A percentile compares a stretch with the other conserved stretches of the same genome.
These are phyloP conservation scores for Trichosanthes truncata DNA, from an alignment of 306 rosid genomes.

Conservation along the genomic window DNA sequence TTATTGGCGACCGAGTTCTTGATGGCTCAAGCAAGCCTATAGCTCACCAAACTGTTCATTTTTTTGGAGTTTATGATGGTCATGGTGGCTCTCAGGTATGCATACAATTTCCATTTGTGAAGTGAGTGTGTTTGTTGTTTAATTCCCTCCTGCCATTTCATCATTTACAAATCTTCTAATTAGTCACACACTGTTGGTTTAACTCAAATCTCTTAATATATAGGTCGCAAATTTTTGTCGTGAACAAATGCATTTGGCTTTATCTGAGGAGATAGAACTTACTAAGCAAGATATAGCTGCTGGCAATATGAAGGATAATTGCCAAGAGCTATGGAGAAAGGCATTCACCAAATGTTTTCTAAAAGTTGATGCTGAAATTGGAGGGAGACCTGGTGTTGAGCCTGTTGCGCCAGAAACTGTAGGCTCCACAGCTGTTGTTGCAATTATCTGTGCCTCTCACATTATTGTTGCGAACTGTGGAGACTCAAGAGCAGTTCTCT, in stretches of 20 bases:
- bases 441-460: slow-evolving; percentile 71
- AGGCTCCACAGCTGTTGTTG: slow-evolving; percentile 85
- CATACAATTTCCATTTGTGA: background rate
- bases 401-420: slow-evolving; percentile 86
- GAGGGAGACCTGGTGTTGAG: slow-evolving; percentile 49
- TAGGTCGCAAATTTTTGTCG: slow-evolving; percentile 86
- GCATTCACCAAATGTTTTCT: slow-evolving; percentile 59
- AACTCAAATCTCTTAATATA: background rate
- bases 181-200: background rate
- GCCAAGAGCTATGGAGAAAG: slow-evolving; percentile 71
- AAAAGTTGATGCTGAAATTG: slow-evolving; percentile 78
- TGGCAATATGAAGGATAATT: slow-evolving; percentile 31
- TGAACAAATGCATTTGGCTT: slow-evolving; percentile 61
- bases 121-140: background rate
- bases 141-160: background rate
- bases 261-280: slow-evolving; percentile 69
- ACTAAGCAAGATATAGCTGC: slow-evolving; percentile 33
- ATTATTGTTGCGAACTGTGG: slow-evolving; percentile 81
- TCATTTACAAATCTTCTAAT: background rate
- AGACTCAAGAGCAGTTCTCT: slow-evolving; percentile 87
- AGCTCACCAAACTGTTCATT: slow-evolving; percentile 53
- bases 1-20: slow-evolving; percentile 44
- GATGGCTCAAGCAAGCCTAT: slow-evolving; percentile 48
- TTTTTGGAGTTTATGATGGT: slow-evolving; percentile 86
- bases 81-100: slow-evolving; percentile 87